Evolutionary conservation across 345 rosid genomes (phyloP).

Genomic region (Eucalyptus guilfoylei): DNA sequence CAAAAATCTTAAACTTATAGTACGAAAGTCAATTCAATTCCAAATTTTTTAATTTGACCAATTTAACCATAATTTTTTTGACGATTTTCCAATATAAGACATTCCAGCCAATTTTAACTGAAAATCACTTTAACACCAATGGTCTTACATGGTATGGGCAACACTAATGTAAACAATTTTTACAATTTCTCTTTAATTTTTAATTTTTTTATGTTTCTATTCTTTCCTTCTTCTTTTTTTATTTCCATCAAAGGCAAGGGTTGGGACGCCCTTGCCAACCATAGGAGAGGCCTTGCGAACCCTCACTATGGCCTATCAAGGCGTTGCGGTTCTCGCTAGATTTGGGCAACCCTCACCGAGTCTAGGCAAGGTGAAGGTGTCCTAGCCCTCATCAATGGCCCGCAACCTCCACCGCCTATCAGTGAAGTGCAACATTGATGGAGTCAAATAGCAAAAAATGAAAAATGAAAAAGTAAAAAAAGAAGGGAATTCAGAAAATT

Average conservation of each 20-base stretch:
- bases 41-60: not conserved
- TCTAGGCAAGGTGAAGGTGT: not conserved
- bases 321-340: not conserved
- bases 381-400: not conserved
- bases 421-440: not conserved
- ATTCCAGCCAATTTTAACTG: not conserved
- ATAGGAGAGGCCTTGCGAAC: not conserved
- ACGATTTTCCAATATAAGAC: not conserved
- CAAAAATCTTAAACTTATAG: not conserved
- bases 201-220: not conserved
- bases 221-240: fast-evolving
- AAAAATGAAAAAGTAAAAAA: not conserved
- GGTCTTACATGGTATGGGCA: not conserved
- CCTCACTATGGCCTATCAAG: not conserved
- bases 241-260: not conserved
- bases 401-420: fast-evolving
- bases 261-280: fast-evolving
- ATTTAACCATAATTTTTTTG: not conserved
- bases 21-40: not conserved
- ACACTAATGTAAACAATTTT: not conserved
- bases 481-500: not conserved
- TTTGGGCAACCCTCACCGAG: not conserved
- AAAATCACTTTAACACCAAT: not conserved
- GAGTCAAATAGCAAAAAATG: not conserved
- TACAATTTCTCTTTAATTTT: not conserved